Evolutionary conservation across 1,284 basidiomycete species (phyloP), one percentile per base, ranked within the genome.

Genomic region (Coriolopsis trogii): DNA sequence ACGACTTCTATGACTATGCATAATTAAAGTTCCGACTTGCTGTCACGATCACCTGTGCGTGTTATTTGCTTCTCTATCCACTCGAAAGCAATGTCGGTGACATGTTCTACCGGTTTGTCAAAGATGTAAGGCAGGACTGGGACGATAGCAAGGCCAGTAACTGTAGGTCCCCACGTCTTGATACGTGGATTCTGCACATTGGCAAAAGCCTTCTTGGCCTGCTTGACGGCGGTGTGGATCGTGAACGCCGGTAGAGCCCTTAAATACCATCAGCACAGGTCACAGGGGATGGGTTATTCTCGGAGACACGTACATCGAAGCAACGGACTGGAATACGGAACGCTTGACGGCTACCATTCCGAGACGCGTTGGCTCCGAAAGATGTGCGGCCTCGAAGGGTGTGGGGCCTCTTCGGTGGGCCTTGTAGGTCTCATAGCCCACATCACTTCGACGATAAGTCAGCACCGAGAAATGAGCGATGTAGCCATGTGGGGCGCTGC

Each of bases 381-480:
- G 87, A 70, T 89, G 79, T 34, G 80, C 81, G 7, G 87, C 87
- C 72, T 94, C 89, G 29, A 86, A 67, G 1, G 87, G 74, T 15
- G 83, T 78, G 3, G 92, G 91, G 1, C 91, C 91, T 40, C 78
- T 77, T 53, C 84, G 75, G 58, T 87, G 81, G 2, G 90, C 85
- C 67, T 95, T 95, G 75, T 93, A 97, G 4, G 92, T 85, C 65
- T 95, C 93, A 70, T 93, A 96, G n/a, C 82, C 79, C 33, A 96
- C 93, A 65, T 97, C 95, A 42, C 91, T 92, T 62, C 67, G 67
- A 26, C 77, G 43, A 55, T 29, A 44, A 28, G 26, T 43, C 41
- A 34, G n/a, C n/a, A n/a, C n/a, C n/a, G n/a, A n/a, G n/a, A 47
- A 48, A 52, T 37, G 51, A 53, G 49, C 26, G 16, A 16, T 37